Conservation (phyloP, 257 asterid genomes). For the Cruciata laevipes region DNA sequence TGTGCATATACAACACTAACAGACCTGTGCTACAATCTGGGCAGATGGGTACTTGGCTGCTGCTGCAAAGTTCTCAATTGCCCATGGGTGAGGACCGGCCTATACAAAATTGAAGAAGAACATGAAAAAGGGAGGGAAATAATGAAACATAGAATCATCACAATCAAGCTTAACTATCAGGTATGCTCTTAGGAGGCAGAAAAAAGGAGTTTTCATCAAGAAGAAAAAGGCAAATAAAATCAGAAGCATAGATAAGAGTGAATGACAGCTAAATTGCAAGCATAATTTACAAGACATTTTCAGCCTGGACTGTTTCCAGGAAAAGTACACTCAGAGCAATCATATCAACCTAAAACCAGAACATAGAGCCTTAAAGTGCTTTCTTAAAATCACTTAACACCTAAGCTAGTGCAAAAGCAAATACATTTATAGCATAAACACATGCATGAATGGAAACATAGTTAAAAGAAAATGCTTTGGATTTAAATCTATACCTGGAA, state of each 20-base stretch:
- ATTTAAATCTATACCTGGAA: constrained; percentile 66
- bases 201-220: too few relatives aligned
- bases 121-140: constrained; percentile 11
- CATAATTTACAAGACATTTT: not conserved
- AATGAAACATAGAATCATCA: not conserved
- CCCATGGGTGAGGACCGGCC: constrained; percentile 99
- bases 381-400: not conserved
- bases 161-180: not conserved
- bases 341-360: not conserved
- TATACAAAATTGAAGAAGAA: constrained; percentile 27
- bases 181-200: not conserved
- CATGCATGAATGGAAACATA: constrained; percentile 7
- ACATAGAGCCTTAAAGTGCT: not conserved
- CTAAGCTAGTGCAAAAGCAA: not conserved
- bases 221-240: not conserved
- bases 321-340: not conserved
- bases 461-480: not conserved
- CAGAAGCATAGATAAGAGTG: not conserved
- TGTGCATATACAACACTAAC: constrained; percentile 3
- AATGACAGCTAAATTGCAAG: too few relatives aligned
- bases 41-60: constrained; percentile 91
- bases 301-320: not conserved
- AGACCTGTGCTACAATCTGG: constrained; percentile 69
- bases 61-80: constrained; percentile 70
- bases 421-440: not conserved